A percentile compares a stretch with the other conserved stretches of the same genome.
Conservation (phyloP, 352 stramenopile genomes). For the Globisporangium lucens region DNA sequence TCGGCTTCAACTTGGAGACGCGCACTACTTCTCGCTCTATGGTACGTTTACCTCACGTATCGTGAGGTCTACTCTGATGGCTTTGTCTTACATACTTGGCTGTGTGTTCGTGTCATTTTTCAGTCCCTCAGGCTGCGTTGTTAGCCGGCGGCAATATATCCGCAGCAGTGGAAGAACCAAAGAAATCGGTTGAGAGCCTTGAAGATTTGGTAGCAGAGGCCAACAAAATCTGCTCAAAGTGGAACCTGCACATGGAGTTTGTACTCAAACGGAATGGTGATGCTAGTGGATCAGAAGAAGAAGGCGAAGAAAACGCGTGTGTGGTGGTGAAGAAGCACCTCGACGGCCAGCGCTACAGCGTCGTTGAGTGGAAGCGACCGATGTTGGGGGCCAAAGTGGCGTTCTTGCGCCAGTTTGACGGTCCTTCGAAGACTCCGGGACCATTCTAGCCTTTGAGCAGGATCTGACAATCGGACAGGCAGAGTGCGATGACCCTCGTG, state of each 20-base stretch:
- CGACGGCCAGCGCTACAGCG: conserved; percentile 33
- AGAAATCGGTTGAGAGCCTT: background rate
- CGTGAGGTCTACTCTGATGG: background rate
- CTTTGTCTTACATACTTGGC: background rate
- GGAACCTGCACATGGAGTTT: conserved; percentile 50
- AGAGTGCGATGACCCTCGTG: background rate
- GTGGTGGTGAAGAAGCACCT: conserved; percentile 55
- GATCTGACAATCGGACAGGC: background rate
- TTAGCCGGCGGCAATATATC: background rate
- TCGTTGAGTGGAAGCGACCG: conserved; percentile 38
- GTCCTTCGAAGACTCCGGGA: conserved; percentile 27
- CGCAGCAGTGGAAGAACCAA: background rate
- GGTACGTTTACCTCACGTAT: conserved; percentile 22
- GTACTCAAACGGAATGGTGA: conserved; percentile 14
- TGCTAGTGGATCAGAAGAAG: background rate
- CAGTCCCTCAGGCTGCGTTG: background rate
- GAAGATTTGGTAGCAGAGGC: conserved; percentile 44
- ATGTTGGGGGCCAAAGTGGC: conserved; percentile 46
- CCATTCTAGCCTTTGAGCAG: background rate
- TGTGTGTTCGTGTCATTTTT: background rate
- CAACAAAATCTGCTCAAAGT: conserved; percentile 56
- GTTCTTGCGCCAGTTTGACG: conserved; percentile 43
- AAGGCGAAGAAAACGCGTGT: background rate
- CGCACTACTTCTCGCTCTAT: conserved; percentile 44
- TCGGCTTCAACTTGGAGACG: conserved; percentile 37